Evolutionary conservation across 257 asterid genomes (phyloP).

Genomic region (Catharanthus roseus): DNA sequence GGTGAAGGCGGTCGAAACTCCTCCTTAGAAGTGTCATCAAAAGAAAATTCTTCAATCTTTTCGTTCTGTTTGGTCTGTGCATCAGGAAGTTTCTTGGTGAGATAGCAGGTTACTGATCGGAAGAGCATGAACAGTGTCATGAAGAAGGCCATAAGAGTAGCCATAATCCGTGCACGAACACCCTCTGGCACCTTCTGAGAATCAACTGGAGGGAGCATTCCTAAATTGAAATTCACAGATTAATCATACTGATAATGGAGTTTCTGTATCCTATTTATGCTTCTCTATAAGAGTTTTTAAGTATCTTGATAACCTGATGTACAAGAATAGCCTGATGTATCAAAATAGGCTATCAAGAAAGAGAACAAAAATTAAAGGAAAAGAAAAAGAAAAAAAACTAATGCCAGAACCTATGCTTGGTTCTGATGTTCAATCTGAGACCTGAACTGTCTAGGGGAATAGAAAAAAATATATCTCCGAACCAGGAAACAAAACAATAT

Average conservation of each 20-base stretch:
- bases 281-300: background rate
- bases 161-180: constrained; percentile 41
- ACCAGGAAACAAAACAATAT: background rate
- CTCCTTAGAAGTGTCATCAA: constrained; percentile 44
- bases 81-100: constrained; percentile 50
- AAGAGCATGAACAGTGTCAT: constrained; percentile 51
- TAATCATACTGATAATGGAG: background rate
- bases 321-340: background rate
- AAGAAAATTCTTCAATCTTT: constrained; percentile 41
- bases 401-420: background rate
- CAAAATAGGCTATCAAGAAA: background rate
- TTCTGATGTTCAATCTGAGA: background rate
- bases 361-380: background rate
- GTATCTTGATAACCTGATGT: too few species aligned
- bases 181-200: constrained; percentile 60
- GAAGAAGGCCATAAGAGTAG: constrained; percentile 64
- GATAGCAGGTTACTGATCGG: constrained; percentile 44
- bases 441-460: background rate
- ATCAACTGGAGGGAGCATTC: constrained; percentile 26
- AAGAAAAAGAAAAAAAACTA: too few species aligned
- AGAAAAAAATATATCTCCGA: background rate
- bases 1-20: constrained; percentile 86
- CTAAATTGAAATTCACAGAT: constrained; percentile 30
- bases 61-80: constrained; percentile 36
- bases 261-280: background rate